Evolutionary conservation across 176 grass and related monocot species (phyloP).

Genomic region (Bothriochloa decipiens): DNA sequence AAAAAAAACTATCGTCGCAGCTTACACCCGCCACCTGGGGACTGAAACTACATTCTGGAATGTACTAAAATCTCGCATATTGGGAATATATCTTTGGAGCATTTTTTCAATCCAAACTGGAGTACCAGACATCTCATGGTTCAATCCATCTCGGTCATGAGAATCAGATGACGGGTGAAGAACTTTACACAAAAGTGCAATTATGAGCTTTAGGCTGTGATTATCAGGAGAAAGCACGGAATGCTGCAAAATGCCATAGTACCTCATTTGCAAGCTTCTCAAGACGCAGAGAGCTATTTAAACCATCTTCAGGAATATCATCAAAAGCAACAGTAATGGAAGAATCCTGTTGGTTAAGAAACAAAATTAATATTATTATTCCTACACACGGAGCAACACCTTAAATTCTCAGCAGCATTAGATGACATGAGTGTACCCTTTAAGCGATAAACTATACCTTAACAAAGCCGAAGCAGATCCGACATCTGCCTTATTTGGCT

Average conservation of each 20-base stretch:
- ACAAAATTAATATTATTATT: conserved; percentile 6
- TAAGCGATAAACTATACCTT: no score
- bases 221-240: not conserved
- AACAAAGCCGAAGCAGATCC: no score
- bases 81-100: no score
- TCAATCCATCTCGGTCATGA: no score
- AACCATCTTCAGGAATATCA: conserved; percentile 94
- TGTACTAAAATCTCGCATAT: no score
- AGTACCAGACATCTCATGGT: not conserved
- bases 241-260: conserved; percentile 21
- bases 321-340: conserved; percentile 89
- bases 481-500: no score
- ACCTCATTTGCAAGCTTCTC: conserved; percentile 99
- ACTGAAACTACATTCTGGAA: no score
- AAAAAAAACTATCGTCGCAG: no score
- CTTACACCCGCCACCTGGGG: no score
- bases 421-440: not conserved
- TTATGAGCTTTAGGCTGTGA: not conserved
- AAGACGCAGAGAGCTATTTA: conserved; percentile 85
- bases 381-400: not conserved
- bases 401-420: not conserved
- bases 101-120: not conserved
- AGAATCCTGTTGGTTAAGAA: conserved; percentile 66
- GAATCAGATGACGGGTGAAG: not conserved
- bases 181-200: not conserved